Evolutionary conservation across 2,329 filamentous ascomycete genomes (phyloP).

Genomic region (Fusarium illudens): DNA sequence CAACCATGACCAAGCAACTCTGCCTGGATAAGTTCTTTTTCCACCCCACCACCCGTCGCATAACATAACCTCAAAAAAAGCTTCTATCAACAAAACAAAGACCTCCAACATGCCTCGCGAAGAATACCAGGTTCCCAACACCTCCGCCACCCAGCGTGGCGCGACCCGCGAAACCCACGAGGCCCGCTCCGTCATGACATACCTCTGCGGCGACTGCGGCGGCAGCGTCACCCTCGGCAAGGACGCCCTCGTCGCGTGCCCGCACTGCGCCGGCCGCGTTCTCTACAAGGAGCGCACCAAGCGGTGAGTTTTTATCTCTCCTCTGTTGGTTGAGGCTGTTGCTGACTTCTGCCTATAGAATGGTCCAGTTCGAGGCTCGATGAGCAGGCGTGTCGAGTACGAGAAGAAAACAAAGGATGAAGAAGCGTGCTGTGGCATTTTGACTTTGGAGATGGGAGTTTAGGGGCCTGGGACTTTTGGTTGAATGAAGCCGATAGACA

Average conservation of each 20-base stretch:
- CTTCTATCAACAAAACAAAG: background rate
- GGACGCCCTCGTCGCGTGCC: constrained; percentile 60
- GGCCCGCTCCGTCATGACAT: constrained; percentile 49
- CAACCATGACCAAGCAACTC: constrained; percentile 33
- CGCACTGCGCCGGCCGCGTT: constrained; percentile 85
- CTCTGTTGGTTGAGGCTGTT: background rate
- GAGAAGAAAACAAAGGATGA: constrained; percentile 16
- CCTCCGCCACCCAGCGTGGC: constrained; percentile 54
- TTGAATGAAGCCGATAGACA: constrained; percentile 28
- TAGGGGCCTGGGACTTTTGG: constrained; percentile 33
- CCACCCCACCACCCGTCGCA: constrained; percentile 9
- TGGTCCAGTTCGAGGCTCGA: constrained; percentile 98
- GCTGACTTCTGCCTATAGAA: constrained; percentile 62
- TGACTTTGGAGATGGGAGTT: constrained; percentile 39
- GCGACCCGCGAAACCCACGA: constrained; percentile 53
- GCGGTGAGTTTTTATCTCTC: constrained; percentile 68
- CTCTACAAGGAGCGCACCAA: constrained; percentile 98
- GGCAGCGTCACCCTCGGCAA: constrained; percentile 51
- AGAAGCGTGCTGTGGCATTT: constrained; percentile 23
- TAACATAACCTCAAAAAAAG: background rate
- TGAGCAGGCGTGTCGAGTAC: constrained; percentile 48
- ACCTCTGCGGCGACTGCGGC: constrained; percentile 57
- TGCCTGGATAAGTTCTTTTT: constrained; percentile 35
- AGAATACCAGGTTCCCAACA: constrained; percentile 77
- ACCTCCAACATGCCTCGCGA: constrained; percentile 70